Evolutionary conservation across 2,329 filamentous ascomycete species (phyloP).

Genomic region (Beauveria scarabaeidicola): DNA sequence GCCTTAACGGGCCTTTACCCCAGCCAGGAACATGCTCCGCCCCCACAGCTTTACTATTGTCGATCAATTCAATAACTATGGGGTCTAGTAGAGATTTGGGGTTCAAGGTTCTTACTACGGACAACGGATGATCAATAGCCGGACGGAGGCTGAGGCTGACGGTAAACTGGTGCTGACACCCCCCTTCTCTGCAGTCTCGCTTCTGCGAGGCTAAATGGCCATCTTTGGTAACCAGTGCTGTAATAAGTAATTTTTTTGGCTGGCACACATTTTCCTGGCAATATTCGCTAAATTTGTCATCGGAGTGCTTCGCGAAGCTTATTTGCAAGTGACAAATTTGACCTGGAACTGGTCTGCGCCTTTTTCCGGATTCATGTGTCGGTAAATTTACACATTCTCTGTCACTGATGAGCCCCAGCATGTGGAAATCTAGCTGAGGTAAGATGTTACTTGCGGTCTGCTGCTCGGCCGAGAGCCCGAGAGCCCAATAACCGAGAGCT

Average conservation of each 20-base stretch:
- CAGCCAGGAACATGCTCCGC: slow-evolving; percentile 7
- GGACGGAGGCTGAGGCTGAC: neutral
- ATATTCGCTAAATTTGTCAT: too few species aligned
- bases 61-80: neutral
- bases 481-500: neutral
- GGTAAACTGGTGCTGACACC: neutral
- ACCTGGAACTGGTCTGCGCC: too few species aligned
- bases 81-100: neutral
- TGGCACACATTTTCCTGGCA: too few species aligned
- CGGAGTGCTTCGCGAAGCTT: too few species aligned
- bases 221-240: too few species aligned
- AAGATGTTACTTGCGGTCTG: neutral
- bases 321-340: too few species aligned
- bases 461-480: slow-evolving; percentile 2
- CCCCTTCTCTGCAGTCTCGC: too few species aligned
- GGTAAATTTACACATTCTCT: too few species aligned
- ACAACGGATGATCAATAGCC: neutral
- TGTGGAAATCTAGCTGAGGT: neutral
- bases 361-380: too few species aligned
- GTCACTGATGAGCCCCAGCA: neutral
- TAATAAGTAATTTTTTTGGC: too few species aligned
- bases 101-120: neutral
- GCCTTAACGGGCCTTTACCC: slow-evolving; percentile 2
- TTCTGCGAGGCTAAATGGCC: too few species aligned
- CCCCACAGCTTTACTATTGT: neutral